phyloP scores from a whole-genome alignment of 2,329 filamentous ascomycete genomes.

The Fusarium sp. region DNA sequence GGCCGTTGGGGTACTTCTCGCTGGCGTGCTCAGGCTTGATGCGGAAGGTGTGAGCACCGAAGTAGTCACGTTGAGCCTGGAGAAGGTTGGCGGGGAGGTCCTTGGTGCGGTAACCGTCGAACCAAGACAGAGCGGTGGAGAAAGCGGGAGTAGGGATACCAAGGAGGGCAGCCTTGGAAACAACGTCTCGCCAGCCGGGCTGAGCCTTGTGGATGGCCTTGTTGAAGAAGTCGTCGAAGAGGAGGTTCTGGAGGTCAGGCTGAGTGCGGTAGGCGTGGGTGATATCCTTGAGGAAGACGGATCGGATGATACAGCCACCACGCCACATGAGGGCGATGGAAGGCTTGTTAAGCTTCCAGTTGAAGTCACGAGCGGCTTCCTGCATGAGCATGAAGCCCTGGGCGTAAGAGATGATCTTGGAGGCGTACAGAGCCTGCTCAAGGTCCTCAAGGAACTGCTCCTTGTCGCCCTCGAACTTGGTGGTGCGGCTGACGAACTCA shows the following conservation, averaged over 20 bases:
- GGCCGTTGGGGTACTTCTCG: constrained; percentile 84
- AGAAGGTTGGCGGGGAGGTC: constrained; percentile 98
- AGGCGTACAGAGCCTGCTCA: constrained; percentile 98
- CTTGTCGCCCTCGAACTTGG: constrained; percentile 89
- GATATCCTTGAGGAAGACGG: constrained; percentile 99
- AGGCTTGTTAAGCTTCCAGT: constrained; percentile 99
- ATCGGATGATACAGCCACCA: constrained; percentile 99
- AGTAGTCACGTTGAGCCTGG: constrained; percentile 99
- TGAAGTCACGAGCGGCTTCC: constrained; percentile 96
- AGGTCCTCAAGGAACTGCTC: constrained; percentile 95
- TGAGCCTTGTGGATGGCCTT: constrained; percentile 98
- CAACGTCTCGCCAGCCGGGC: constrained; percentile 90
- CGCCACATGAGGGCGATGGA: constrained; percentile 99
- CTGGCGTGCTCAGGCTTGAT: constrained; percentile 86
- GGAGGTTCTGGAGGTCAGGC: constrained; percentile 95
- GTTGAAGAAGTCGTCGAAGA: constrained; percentile 99
- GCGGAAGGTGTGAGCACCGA: constrained; percentile 92
- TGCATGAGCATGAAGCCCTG: constrained; percentile 99
- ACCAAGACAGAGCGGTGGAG: constrained; percentile 97
- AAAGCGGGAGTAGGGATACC: constrained; percentile 97
- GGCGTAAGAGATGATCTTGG: constrained; percentile 99
- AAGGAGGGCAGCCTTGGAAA: constrained; percentile 91
- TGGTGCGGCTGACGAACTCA: constrained; percentile 79
- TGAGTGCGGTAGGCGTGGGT: constrained; percentile 95
- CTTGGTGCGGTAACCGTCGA: constrained; percentile 98